Base-by-base conservation (phyloP, 2,329 filamentous ascomycete genomes). In the Eutypella sp. region DNA sequence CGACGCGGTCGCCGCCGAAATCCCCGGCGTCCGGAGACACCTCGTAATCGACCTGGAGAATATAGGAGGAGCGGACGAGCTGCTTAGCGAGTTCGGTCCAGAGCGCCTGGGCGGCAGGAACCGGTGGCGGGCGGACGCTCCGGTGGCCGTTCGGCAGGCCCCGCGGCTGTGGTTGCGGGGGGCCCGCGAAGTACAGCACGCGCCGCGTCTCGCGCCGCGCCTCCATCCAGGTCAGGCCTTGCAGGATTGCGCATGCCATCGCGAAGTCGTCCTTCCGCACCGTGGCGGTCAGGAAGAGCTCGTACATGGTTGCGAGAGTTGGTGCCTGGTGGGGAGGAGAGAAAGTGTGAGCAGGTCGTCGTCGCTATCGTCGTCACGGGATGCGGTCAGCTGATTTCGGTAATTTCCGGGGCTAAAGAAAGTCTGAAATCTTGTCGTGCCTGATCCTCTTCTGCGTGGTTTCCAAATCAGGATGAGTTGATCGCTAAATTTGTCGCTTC, bases 61-160 rank as follows among this genome's bases (percentile, higher is more conserved):
- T 58, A 54, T 79, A 84, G 3, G 79, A 79, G 52, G 81, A 79
- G 23, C 77, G 71, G 16, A 61, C 61, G 11, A 84, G 66, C 48
- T 76, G 76, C 47, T 75, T 73, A 49, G 78, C 71, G 4, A 84
- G 66, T 25, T 76, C 74, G 42, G 67, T 71, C 79, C 79, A 84
- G 36, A 57, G 52, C n/a, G 33, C 33, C 9, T 33, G 22, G 37
- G 40, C 39, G 15, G 44, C n/a, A n/a, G n/a, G n/a, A n/a, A n/a
- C n/a, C n/a, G n/a, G 53, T 19, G 50, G 46, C 15, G 46, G 41
- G 42, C 45, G 48, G 25, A 50, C 50, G 16, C 27, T 50, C 9
- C 40, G 56, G 16, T 66, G 64, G 22, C n/a, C n/a, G n/a, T 71
- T 72, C 36, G 68, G 63, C 42, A 81, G 69, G 2, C 76, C 74